Evolutionary conservation across 805 yeast species (phyloP).

Genomic region (Cyberlindnera misumaiensis): DNA sequence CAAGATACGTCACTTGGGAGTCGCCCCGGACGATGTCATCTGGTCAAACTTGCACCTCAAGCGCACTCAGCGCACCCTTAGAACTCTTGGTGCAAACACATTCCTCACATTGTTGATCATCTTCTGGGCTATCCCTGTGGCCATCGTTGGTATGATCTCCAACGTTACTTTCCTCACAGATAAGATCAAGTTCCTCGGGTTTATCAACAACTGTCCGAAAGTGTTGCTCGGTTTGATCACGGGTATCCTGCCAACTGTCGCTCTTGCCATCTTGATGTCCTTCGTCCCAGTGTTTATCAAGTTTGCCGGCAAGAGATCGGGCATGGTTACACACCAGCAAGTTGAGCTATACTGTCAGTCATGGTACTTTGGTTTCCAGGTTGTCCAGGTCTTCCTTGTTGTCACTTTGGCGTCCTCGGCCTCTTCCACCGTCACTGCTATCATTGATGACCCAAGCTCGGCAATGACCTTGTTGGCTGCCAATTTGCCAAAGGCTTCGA

Average conservation of each 20-base stretch:
- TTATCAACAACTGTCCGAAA: conserved; percentile 67
- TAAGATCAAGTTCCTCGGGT: conserved; percentile 66
- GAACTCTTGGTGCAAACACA: conserved; percentile 52
- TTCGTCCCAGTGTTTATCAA: conserved; percentile 81
- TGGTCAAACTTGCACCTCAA: conserved; percentile 72
- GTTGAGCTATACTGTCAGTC: conserved; percentile 79
- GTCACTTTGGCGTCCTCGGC: conserved; percentile 80
- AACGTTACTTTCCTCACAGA: conserved; percentile 71
- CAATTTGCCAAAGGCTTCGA: conserved; percentile 83
- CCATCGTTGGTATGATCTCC: conserved; percentile 93
- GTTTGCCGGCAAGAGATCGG: conserved; percentile 67
- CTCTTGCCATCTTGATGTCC: conserved; percentile 77
- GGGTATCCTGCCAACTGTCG: conserved; percentile 77
- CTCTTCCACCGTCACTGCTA: conserved; percentile 62
- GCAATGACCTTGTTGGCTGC: conserved; percentile 73
- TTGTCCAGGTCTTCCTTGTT: conserved; percentile 82
- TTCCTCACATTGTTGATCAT: conserved; percentile 63
- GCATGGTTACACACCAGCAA: conserved; percentile 62
- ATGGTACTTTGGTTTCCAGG: conserved; percentile 88
- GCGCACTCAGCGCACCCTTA: conserved; percentile 48
- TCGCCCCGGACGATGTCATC: conserved; percentile 74
- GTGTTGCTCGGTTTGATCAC: conserved; percentile 77
- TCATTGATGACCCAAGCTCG: conserved; percentile 53
- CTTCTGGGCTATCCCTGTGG: conserved; percentile 96
- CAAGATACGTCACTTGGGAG: conserved; percentile 43